Base-by-base conservation (phyloP, 805 yeast genomes). In the Hanseniaspora hatyaiensis region DNA sequence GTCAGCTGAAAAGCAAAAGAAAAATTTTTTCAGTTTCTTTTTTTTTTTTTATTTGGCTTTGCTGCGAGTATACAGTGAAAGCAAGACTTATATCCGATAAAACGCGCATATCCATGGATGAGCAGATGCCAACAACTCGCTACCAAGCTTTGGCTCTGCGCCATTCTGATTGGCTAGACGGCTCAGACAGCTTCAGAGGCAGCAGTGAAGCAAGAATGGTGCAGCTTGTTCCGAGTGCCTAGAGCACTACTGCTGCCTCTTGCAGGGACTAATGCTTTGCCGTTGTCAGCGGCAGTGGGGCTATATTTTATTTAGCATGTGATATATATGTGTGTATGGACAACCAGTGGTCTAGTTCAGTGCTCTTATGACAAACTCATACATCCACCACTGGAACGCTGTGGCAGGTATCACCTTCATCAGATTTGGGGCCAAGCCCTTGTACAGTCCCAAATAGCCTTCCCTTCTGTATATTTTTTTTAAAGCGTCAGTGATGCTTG, bases 311-410 rank as follows among this genome's bases (percentile, higher is more conserved):
- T n/a, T n/a, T n/a, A n/a, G n/a, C n/a, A n/a, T n/a, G n/a, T n/a
- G 11, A 6, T 26, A 26, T 26, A 26, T 26, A 26, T 26, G 11
- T 26, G 11, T 26, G 11, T 26, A 26, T 26, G 11, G 29, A 8
- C 11, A 26, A n/a, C n/a, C n/a, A n/a, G n/a, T 37, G 40, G 40
- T 13, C 18, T 9, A 24, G 18, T 28, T 29, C 20, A 44, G 20
- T 4, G 4, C 5, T 18, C n/a, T 50, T 50, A 65, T 76, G 44
- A 84, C 69, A 28, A 80, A 64, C 54, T 94, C 97, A 61, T 77
- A 80, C 52, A 83, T 77, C 55, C 87, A 69, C 95, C 96, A 89
- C 51, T 89, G 85, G 15, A 88, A 86, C 3, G 97, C 97, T 88
- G 92, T 89, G 12, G 92, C 79, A 0, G 97, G 96, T 40, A 86